Percentiles rank a stretch among this genome's conserved stretches.
phyloP scores from a whole-genome alignment of 23 red algal species.

The Gracilaria gracilis region DNA sequence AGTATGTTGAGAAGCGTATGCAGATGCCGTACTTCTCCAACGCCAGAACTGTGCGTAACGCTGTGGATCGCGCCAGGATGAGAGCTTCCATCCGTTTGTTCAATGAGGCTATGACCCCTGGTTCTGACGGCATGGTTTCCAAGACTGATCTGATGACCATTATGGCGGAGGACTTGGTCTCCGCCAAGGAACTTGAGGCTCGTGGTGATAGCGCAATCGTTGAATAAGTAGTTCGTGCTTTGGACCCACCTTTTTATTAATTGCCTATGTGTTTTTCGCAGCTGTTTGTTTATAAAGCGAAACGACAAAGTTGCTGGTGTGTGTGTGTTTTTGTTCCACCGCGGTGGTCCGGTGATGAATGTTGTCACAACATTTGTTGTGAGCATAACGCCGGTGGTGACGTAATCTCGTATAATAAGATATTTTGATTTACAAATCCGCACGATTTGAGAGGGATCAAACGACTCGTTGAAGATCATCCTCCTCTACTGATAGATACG shows the following conservation, averaged over 20 bases:
- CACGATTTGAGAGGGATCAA: too few species aligned
- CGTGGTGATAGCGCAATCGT: slow-evolving; percentile 89
- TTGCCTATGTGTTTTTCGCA: not conserved
- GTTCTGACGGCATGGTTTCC: slow-evolving; percentile 82
- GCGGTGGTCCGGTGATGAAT: too few species aligned
- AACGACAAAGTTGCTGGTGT: not conserved
- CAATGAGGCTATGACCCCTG: slow-evolving; percentile 80
- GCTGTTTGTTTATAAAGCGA: not conserved
- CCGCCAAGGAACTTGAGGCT: slow-evolving; percentile 80
- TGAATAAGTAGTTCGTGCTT: slow-evolving; percentile 53
- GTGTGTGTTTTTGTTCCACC: not conserved
- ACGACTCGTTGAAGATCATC: not conserved
- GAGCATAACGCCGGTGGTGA: too few species aligned
- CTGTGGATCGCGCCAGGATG: slow-evolving; percentile 97
- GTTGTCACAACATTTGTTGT: too few species aligned
- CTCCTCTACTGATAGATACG: too few species aligned
- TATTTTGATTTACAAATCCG: not conserved
- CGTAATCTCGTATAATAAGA: not conserved
- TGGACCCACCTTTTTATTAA: not conserved
- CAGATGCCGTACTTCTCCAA: slow-evolving; percentile 99
- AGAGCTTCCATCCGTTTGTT: slow-evolving; percentile 96
- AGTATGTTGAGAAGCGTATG: slow-evolving; percentile 98
- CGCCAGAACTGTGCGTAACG: slow-evolving; percentile 97
- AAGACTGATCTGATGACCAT: slow-evolving; percentile 87
- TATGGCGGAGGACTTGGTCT: slow-evolving; percentile 81